These are phyloP conservation scores for Dioszegia crocea DNA, from an alignment of 768 basidiomycete species.

Conservation along the genomic window DNA sequence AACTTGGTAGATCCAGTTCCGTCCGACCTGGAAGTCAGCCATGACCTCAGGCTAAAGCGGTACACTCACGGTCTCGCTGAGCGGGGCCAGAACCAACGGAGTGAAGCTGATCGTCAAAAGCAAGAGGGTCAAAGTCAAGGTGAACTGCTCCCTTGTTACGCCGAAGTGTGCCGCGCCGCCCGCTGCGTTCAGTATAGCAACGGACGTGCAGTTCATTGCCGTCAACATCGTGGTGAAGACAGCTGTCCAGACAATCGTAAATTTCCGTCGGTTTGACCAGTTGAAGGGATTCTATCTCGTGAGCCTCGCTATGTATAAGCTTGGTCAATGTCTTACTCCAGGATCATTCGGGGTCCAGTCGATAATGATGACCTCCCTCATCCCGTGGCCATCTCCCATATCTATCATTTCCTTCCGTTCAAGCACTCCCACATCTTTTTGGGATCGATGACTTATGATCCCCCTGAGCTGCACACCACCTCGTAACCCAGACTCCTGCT, in stretches of 20 bases:
- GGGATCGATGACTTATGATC: conserved; percentile 1
- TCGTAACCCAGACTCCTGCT: conserved; percentile 1
- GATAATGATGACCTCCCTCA: conserved; percentile 37
- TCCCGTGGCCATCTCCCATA: conserved; percentile 24
- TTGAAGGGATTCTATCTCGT: conserved; percentile 50
- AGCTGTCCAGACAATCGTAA: conserved; percentile 20
- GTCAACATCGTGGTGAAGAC: conserved; percentile 31
- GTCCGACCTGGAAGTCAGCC: conserved; percentile 21
- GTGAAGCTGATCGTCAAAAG: conserved; percentile 37
- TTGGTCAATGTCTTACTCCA: conserved; percentile 37
- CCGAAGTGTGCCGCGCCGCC: conserved; percentile 21
- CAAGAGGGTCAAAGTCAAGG: conserved; percentile 18
- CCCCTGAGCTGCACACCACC: conserved; percentile 4
- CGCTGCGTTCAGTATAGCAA: not conserved
- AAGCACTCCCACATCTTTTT: conserved; percentile 12
- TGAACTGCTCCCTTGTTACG: conserved; percentile 14
- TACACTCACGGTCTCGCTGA: conserved; percentile 32
- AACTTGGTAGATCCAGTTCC: conserved; percentile 43
- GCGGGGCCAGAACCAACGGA: conserved; percentile 39
- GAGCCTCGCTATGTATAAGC: too few species aligned
- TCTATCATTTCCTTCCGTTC: conserved; percentile 21
- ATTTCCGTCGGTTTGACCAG: conserved; percentile 35
- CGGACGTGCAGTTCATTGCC: conserved; percentile 11
- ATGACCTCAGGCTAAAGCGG: not conserved
- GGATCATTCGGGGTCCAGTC: conserved; percentile 42